A percentile compares a stretch with the other conserved stretches of the same genome.
phyloP scores from a whole-genome alignment of 768 basidiomycete species.

The Lentinula boryana region DNA sequence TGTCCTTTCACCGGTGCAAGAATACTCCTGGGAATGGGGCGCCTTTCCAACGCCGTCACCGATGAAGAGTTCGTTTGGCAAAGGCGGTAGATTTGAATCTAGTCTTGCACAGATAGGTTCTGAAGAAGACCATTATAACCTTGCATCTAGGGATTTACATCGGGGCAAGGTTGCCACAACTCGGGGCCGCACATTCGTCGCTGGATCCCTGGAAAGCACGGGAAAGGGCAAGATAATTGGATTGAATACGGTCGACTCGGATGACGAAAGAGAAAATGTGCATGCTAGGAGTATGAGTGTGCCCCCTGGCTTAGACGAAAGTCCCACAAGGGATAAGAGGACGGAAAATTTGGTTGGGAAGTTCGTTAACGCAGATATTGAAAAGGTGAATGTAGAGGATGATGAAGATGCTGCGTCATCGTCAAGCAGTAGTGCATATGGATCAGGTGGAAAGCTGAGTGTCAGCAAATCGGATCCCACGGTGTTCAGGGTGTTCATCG shows the following conservation, averaged over 20 bases:
- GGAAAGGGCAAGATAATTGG: slow-evolving; percentile 17
- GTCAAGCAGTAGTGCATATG: slow-evolving; percentile 23
- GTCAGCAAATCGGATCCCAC: slow-evolving; percentile 56
- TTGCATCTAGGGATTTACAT: neutral
- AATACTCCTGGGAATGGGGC: slow-evolving; percentile 96
- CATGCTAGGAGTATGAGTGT: slow-evolving; percentile 47
- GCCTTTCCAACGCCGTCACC: slow-evolving; percentile 81
- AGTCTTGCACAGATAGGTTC: slow-evolving; percentile 7
- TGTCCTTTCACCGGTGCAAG: slow-evolving; percentile 33
- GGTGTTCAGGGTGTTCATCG: slow-evolving; percentile 59
- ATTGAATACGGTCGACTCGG: slow-evolving; percentile 15
- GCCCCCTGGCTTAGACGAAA: slow-evolving; percentile 45
- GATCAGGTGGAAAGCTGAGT: slow-evolving; percentile 50
- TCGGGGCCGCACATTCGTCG: neutral
- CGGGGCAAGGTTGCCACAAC: neutral
- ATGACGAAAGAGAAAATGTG: slow-evolving; percentile 19
- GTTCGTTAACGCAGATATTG: neutral
- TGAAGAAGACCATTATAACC: neutral
- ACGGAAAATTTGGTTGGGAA: slow-evolving; percentile 9
- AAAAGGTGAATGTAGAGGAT: slow-evolving; percentile 9
- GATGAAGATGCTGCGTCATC: slow-evolving; percentile 6
- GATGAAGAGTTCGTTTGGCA: slow-evolving; percentile 45
- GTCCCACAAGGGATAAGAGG: slow-evolving; percentile 27
- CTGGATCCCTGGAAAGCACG: slow-evolving; percentile 11
- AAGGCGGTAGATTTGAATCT: slow-evolving; percentile 33